Base-by-base conservation (phyloP, 805 yeast genomes). In the Candida arabinofermentans region DNA sequence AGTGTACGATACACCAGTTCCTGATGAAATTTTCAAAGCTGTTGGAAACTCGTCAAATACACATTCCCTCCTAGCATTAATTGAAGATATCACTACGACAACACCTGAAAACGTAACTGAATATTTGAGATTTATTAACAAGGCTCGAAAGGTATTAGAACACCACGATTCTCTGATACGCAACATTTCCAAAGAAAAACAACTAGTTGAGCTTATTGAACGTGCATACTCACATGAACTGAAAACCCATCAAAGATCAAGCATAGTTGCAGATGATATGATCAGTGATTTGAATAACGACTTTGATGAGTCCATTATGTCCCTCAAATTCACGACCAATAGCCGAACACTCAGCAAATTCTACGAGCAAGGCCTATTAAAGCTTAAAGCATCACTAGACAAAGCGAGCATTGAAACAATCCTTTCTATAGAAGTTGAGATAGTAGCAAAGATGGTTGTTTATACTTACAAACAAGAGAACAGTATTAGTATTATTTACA, bases 121-220 rank as follows among this genome's bases (percentile, higher is more conserved):
- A n/a, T n/a, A n/a, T n/a, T n/a, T n/a, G n/a, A n/a, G n/a, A 8
- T 18, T 54, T 32, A 34, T 48, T 12, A 55, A 55, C 46, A 54
- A 55, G 31, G 50, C 53, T 7, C 41, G 57, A 26, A 43, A 43
- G 23, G 42, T 51, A 3, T 35, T 55, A 16, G 37, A 34, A 19
- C 45, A 44, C 3, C 48, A 53, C 18, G 42, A 41, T 13, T 18
- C 24, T 3, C 30, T 52, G 29, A 33, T 42, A 2, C 21, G 43
- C 1, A 37, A 36, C 21, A 7, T 53, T 13, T 51, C 55, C 3
- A 37, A 40, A 13, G 39, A 37, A 23, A 13, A 31, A 1, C 37
- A 41, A 9, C 38, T 54, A 37, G 37, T 48, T 9, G 40, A 44
- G 7, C 37, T 35, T 23, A 27, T 44, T 23, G 26, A 34, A 14